Evolutionary conservation across 148 eudicot genomes (phyloP), one percentile per base, ranked within the genome.

Genomic region (Chenopodium formosanum): DNA sequence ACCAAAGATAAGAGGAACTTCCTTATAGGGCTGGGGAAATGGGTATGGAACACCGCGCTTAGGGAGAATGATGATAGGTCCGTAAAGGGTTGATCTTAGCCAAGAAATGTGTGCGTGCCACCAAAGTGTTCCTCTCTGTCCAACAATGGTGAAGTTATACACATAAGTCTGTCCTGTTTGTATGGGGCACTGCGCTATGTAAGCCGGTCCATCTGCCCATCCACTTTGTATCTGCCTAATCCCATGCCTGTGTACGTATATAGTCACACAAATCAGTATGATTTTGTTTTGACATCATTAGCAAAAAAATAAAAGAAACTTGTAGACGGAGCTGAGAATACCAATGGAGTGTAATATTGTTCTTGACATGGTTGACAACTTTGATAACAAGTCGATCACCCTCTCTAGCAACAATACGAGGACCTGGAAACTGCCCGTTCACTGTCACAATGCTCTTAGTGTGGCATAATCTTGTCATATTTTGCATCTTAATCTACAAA

Each of bases 161-260:
- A 87, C 89, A 77, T 88, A 90, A 50, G 83, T 80, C 80, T 87
- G 91, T 17, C 90, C 90, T 0, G 88, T 88, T 82, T 85, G 92
- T 9, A 90, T 86, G 1, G 92, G 92, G 71, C 92, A 90, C 40
- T 90, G 90, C 16, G 92, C 79, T 66, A 86, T 48, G 13, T 89
- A 89, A 32, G 90, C 89, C 3, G 91, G 90, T 20, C 91, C 91
- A 48, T 89, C 91, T 8, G 91, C 91, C 91, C 91, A 89, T 73
- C 89, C 90, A 27, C 83, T 90, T 82, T 74, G 77, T 2, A 90
- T 63, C 22, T 90, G 90, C 75, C 87, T 73, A 50, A 90, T 83
- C 12, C 92, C 90, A 80, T 90, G 92, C 90, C 92, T 90, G 72
- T 73, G 46, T 23, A 23, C 23, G 23, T 23, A 23, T 75, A 77